Base-by-base conservation (phyloP, 371 early-diverging fungal species). In the Batrachochytrium dendrobatidis region DNA sequence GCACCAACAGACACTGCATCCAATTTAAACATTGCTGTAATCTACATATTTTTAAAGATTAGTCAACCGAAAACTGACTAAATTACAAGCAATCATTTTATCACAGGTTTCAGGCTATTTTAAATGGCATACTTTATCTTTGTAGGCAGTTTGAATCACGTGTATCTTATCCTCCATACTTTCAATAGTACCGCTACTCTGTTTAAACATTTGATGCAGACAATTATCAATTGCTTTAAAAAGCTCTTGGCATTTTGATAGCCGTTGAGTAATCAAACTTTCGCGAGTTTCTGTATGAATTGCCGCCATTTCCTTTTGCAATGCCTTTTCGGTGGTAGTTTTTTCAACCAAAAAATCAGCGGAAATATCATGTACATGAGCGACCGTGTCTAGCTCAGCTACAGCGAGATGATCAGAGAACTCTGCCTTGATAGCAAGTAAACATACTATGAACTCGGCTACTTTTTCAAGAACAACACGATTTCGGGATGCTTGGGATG, bases 111-210 rank as follows among this genome's bases (percentile, higher is more conserved):
- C n/a, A n/a, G n/a, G n/a, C n/a, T n/a, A n/a, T n/a, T n/a, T n/a
- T n/a, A n/a, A n/a, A n/a, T n/a, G n/a, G n/a, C n/a, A n/a, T n/a
- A 45, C 12, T 26, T 45, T 45, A 26, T 45, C 46, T 45, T 45
- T 3, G 12, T 45, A 45, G 24, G 12, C 46, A 20, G 46, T 12
- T 26, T 45, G 5, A 26, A 45, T 45, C 6, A 5, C 3, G 12
- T 26, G 46, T 3, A 45, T 45, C 46, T 45, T 45, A 5, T 45
- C 46, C 3, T 5, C 7, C 5, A 45, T 20, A 12, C 46, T 12
- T 20, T 26, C 24, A 20, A 45, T 26, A 5, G 26, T 12, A 3
- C 12, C 12, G 46, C 7, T 12, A 26, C 46, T 5, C 3, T 45
- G 46, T 26, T 20, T 24, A 26, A 39, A 39, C 15, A 39, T 12